Percentiles rank a stretch among this genome's conserved stretches.
These are phyloP conservation scores for Pilaira anomala DNA, from an alignment of 192 early-diverging fungal species.

Conservation along the genomic window DNA sequence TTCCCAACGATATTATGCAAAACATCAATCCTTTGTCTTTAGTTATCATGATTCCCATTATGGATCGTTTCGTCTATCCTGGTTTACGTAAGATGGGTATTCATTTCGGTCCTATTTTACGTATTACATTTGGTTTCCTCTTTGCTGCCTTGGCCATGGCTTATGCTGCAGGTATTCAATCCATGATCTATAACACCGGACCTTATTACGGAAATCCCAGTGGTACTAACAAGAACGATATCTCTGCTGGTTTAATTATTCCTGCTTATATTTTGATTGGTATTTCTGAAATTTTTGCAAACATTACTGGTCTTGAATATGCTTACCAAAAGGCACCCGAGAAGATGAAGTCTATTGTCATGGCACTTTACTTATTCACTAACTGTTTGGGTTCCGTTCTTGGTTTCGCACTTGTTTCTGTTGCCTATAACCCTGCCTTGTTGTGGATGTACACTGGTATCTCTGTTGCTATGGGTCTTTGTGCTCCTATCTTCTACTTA, in stretches of 20 bases:
- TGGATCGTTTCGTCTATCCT: slow-evolving; percentile 63
- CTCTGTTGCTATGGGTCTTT: slow-evolving; percentile 30
- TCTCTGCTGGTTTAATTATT: slow-evolving; percentile 51
- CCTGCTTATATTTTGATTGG: slow-evolving; percentile 57
- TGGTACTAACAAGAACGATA: slow-evolving; percentile 42
- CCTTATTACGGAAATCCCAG: slow-evolving; percentile 51
- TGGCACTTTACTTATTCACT: slow-evolving; percentile 58
- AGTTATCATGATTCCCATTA: slow-evolving; percentile 66
- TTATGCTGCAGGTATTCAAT: slow-evolving; percentile 60
- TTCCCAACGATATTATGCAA: slow-evolving; percentile 68
- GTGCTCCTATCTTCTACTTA: slow-evolving; percentile 43
- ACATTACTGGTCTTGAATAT: slow-evolving; percentile 63
- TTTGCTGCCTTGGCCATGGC: slow-evolving; percentile 55
- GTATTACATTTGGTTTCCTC: slow-evolving; percentile 68
- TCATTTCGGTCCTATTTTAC: slow-evolving; percentile 54
- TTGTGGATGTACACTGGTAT: slow-evolving; percentile 57
- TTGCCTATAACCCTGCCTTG: slow-evolving; percentile 45
- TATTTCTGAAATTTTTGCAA: slow-evolving; percentile 66
- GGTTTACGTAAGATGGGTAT: slow-evolving; percentile 46
- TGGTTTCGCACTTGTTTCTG: slow-evolving; percentile 52
- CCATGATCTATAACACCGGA: slow-evolving; percentile 51
- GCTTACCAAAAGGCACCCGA: slow-evolving; percentile 58
- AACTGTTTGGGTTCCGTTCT: slow-evolving; percentile 49
- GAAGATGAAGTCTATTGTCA: slow-evolving; percentile 61
- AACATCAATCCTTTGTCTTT: slow-evolving; percentile 64